Evolutionary conservation across 768 basidiomycete species (phyloP), one percentile per base, ranked within the genome.

Genomic region (Boletus fagicola): DNA sequence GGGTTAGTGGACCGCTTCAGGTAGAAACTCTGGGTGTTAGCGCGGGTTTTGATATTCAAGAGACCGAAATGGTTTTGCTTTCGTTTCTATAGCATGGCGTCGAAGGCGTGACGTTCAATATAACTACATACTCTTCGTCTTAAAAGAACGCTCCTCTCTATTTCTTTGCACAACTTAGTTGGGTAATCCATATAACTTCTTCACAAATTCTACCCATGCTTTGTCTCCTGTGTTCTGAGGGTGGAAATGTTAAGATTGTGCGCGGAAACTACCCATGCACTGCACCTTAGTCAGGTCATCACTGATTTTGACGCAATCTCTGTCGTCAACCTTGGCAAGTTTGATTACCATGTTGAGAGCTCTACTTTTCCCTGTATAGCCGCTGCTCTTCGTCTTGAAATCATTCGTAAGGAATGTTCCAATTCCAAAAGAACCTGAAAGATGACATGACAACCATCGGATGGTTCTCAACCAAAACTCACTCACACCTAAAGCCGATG

Each of bases 331-430:
- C 45, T 83, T 80, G 39, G 83, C 81, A 10, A 99, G 78, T 67
- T 98, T 98, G 75, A 98, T 94, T 49, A 99, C 96, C 68, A 98
- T 98, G 67, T 96, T 97, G 60, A 97, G 71, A 22, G 93, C 83
- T 66, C 84, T 89, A 75, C 89, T 92, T 73, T 83, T 84, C 66
- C 83, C 81, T 69, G 64, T 67, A 64, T 80, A 71, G 30, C 74
- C 64, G 9, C 75, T 75, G 53, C 74, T 80, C 69, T 60, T 68
- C 45, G 65, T 76, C 64, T 60, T 67, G 75, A 95, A 97, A 72
- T 97, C 94, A 67, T 97, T 98, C 16, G 94, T 93, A 10, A 98
- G 72, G 70, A 80, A 88, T 0, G 97, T 99, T 1, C 97, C 97
- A 44, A 98, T 94, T 10, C 97, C 97, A 69, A 94, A 98, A 1